These are phyloP conservation scores for Nigrospora sphaerica DNA, from an alignment of 2,329 filamentous ascomycete genomes.

Conservation along the genomic window DNA sequence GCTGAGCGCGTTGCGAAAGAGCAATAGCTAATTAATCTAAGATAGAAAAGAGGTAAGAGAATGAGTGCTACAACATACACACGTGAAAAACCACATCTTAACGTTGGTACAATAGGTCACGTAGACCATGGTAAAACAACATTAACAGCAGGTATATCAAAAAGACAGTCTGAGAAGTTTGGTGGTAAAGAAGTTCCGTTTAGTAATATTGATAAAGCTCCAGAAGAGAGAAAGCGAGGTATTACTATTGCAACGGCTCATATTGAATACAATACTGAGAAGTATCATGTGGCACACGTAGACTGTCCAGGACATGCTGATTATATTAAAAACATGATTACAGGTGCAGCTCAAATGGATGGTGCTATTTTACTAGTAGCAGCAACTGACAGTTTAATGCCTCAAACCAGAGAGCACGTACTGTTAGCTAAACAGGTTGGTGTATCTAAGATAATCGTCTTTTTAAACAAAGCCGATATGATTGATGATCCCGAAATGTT, in stretches of 20 bases:
- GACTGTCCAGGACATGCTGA: conserved; percentile 99
- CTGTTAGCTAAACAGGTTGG: conserved; percentile 96
- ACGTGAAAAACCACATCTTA: conserved; percentile 94
- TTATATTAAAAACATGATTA: conserved; percentile 99
- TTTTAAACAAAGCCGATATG: conserved; percentile 99
- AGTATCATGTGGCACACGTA: conserved; percentile 97
- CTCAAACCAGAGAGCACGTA: conserved; percentile 97
- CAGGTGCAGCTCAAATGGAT: conserved; percentile 98
- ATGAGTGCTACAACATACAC: too few species aligned
- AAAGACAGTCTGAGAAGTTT: conserved; percentile 92
- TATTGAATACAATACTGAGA: conserved; percentile 95
- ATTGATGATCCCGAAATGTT: conserved; percentile 98
- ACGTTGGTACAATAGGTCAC: conserved; percentile 99
- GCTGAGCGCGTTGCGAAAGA: too few species aligned
- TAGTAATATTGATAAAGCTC: conserved; percentile 96
- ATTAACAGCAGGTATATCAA: conserved; percentile 96
- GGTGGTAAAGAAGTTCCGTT: conserved; percentile 94
- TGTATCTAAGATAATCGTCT: conserved; percentile 96
- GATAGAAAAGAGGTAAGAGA: too few species aligned
- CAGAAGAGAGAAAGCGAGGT: conserved; percentile 98
- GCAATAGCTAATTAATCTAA: too few species aligned
- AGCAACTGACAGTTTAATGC: conserved; percentile 98
- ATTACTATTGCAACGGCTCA: conserved; percentile 98
- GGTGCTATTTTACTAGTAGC: conserved; percentile 98
- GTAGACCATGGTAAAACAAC: conserved; percentile 99